phyloP scores from a whole-genome alignment of 768 basidiomycete species.

The Mycena sanguinolenta region DNA sequence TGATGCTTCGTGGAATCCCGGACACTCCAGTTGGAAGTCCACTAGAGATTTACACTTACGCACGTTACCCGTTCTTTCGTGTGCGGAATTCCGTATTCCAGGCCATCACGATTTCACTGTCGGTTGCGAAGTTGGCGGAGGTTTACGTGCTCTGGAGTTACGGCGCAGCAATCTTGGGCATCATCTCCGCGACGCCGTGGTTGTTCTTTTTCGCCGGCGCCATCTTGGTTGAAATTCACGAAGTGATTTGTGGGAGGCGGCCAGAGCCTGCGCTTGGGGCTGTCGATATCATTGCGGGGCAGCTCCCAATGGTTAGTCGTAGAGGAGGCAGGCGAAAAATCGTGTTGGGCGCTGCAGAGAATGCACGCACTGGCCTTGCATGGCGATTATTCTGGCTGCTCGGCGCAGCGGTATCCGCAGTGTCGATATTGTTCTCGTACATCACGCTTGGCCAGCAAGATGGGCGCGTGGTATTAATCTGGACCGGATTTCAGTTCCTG shows the following conservation, averaged over 20 bases:
- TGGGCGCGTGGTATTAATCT: conserved; percentile 36
- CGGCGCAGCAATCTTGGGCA: conserved; percentile 9
- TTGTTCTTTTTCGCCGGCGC: conserved; percentile 37
- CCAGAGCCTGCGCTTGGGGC: conserved; percentile 19
- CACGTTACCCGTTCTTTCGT: conserved; percentile 29
- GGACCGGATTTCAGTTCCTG: conserved; percentile 42
- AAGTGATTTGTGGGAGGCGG: conserved; percentile 12
- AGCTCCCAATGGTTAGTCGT: conserved; percentile 38
- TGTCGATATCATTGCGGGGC: conserved; percentile 41
- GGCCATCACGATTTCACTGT: conserved; percentile 23
- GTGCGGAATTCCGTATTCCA: conserved; percentile 21
- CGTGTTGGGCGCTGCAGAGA: conserved; percentile 39
- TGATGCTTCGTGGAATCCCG: conserved; percentile 36
- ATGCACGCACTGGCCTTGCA: conserved; percentile 22
- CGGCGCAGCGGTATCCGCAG: conserved; percentile 38
- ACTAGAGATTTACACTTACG: conserved; percentile 36
- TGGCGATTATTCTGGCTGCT: conserved; percentile 43
- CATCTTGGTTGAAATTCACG: conserved; percentile 24
- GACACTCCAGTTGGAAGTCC: conserved; percentile 29
- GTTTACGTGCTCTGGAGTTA: conserved; percentile 34
- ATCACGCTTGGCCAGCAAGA: conserved; percentile 29
- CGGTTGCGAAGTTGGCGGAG: conserved; percentile 39
- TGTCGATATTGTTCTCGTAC: conserved; percentile 40
- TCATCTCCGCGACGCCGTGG: conserved; percentile 40
- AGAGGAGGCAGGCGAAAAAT: conserved; percentile 39